Evolutionary conservation across 2,329 filamentous ascomycete genomes (phyloP).

Genomic region (Colletotrichum caudatum): DNA sequence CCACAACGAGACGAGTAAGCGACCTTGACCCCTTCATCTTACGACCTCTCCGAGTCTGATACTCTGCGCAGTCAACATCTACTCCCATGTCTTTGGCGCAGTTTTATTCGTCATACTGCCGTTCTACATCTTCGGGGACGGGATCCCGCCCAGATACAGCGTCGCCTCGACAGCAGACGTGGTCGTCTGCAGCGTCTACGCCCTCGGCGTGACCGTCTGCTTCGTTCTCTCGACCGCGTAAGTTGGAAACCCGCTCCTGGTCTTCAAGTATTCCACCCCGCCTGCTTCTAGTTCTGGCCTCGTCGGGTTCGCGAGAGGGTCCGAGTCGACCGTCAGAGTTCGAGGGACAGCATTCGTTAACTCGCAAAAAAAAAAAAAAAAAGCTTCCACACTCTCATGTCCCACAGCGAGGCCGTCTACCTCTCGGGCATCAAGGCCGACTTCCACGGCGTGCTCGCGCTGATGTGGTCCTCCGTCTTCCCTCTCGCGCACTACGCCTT

Average conservation of each 20-base stretch:
- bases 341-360: neutral
- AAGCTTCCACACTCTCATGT: conserved; percentile 68
- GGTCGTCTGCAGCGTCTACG: conserved; percentile 57
- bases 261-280: neutral
- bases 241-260: conserved; percentile 26
- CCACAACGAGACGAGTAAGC: conserved; percentile 32
- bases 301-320: neutral
- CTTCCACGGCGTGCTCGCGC: conserved; percentile 69
- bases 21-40: neutral
- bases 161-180: conserved; percentile 53
- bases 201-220: conserved; percentile 58
- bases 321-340: neutral
- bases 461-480: conserved; percentile 72
- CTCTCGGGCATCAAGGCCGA: conserved; percentile 69
- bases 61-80: conserved; percentile 57
- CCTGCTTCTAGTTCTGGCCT: too few species aligned
- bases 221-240: conserved; percentile 60
- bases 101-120: conserved; percentile 55
- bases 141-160: conserved; percentile 52
- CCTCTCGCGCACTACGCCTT: conserved; percentile 70
- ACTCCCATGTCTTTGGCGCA: conserved; percentile 58
- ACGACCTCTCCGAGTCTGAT: neutral
- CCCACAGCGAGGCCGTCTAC: conserved; percentile 63
- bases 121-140: conserved; percentile 51
- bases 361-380: too few species aligned